These are phyloP conservation scores for Penicillium riverlandense DNA, from an alignment of 495 filamentous ascomycete genomes.

Conservation along the genomic window DNA sequence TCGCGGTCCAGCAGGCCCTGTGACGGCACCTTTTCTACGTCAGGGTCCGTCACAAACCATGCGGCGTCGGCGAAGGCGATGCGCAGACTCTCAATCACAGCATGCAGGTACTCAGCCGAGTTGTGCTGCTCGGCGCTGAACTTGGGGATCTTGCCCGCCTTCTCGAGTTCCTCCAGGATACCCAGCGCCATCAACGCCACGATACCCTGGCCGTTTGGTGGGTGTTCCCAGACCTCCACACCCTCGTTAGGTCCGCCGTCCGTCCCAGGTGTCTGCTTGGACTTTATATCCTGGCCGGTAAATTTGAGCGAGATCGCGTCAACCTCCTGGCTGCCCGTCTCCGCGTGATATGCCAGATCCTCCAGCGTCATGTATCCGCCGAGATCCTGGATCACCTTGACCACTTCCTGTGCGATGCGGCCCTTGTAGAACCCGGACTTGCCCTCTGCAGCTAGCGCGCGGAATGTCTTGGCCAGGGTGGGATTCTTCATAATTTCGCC, in stretches of 20 bases:
- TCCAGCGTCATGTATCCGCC: constrained; percentile 75
- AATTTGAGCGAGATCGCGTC: constrained; percentile 77
- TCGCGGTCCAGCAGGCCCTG: constrained; percentile 48
- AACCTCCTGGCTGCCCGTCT: constrained; percentile 67
- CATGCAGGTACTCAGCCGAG: constrained; percentile 73
- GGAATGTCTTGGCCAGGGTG: constrained; percentile 74
- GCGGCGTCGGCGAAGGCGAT: constrained; percentile 87
- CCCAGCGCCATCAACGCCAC: constrained; percentile 92
- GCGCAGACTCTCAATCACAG: constrained; percentile 79
- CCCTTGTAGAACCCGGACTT: constrained; percentile 91
- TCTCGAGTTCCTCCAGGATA: constrained; percentile 78
- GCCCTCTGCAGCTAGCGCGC: constrained; percentile 67
- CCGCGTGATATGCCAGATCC: constrained; percentile 70
- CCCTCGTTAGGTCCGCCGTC: constrained; percentile 42
- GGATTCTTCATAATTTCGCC: constrained; percentile 92
- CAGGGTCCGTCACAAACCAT: constrained; percentile 87
- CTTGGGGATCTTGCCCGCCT: constrained; percentile 59
- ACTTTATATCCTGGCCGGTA: constrained; percentile 56
- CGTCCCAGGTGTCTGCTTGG: constrained; percentile 37
- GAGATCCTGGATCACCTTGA: constrained; percentile 67
- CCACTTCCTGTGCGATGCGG: constrained; percentile 66
- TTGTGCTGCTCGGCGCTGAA: constrained; percentile 69
- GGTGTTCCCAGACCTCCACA: constrained; percentile 92
- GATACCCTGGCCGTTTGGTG: constrained; percentile 96
- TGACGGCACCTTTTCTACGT: constrained; percentile 57